Conservation (phyloP, 805 yeast species). For the Metschnikowia lochheadii region DNA sequence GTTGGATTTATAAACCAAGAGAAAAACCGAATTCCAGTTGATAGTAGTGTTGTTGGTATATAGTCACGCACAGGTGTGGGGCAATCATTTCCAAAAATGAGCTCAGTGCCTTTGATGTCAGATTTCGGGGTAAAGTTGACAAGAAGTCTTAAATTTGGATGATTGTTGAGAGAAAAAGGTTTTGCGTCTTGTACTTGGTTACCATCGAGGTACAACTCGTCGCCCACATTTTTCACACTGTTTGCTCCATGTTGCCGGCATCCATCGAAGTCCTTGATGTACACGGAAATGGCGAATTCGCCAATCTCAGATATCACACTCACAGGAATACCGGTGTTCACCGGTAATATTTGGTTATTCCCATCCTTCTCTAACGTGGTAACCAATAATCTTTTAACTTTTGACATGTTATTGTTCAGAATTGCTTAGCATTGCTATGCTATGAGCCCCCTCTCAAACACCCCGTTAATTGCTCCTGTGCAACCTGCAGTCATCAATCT, state of each 20-base stretch:
- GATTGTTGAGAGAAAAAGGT: background rate
- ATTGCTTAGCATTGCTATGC: background rate
- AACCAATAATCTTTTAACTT: slow-evolving; percentile 30
- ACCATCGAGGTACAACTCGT: slow-evolving; percentile 24
- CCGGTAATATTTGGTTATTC: slow-evolving; percentile 33
- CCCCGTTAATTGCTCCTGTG: slow-evolving; percentile 2
- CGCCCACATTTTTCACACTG: slow-evolving; percentile 30
- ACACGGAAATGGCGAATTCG: slow-evolving; percentile 34
- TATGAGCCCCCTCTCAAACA: background rate
- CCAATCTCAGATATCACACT: slow-evolving; percentile 38
- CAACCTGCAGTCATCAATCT: background rate
- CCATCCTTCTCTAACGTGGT: slow-evolving; percentile 27
- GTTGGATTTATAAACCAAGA: slow-evolving; percentile 60
- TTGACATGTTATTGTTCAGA: background rate
- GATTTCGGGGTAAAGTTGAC: slow-evolving; percentile 40
- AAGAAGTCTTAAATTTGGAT: slow-evolving; percentile 31
- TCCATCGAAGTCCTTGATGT: slow-evolving; percentile 47
- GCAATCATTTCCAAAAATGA: slow-evolving; percentile 69
- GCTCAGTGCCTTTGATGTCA: slow-evolving; percentile 46
- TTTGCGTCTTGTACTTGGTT: slow-evolving; percentile 1
- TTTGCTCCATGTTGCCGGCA: slow-evolving; percentile 31
- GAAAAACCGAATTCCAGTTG: slow-evolving; percentile 53
- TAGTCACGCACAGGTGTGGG: slow-evolving; percentile 53
- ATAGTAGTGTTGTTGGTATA: slow-evolving; percentile 48
- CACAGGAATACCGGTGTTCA: slow-evolving; percentile 39